These are phyloP conservation scores for Ustilago loliicola DNA, from an alignment of 1,284 basidiomycete genomes.

Conservation along the genomic window DNA sequence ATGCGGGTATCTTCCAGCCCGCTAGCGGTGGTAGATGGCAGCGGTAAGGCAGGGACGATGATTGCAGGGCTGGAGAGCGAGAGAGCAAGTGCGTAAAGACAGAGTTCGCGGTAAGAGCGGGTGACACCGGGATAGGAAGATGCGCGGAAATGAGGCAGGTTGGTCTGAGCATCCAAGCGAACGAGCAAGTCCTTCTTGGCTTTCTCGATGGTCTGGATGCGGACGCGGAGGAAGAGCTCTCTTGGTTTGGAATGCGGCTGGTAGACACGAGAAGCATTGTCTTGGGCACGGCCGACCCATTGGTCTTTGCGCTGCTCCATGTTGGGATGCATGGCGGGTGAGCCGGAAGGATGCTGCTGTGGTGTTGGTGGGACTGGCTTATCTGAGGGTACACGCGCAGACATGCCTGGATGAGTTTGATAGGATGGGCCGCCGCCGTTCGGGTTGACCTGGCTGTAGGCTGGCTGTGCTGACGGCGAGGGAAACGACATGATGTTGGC, in stretches of 20 bases:
- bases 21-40: conserved; percentile 52
- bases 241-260: conserved; percentile 45
- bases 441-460: background rate
- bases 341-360: background rate
- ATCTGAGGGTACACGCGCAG: conserved; percentile 12
- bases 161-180: conserved; percentile 57
- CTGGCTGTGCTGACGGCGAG: conserved; percentile 11
- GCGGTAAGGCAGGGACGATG: conserved; percentile 59
- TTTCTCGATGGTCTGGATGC: conserved; percentile 53
- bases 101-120: conserved; percentile 62
- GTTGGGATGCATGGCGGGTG: conserved; percentile 32
- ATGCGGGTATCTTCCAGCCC: conserved; percentile 57
- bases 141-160: conserved; percentile 61
- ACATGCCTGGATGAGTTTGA: conserved; percentile 26
- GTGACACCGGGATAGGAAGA: conserved; percentile 53
- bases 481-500: conserved; percentile 4
- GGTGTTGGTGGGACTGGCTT: conserved; percentile 43
- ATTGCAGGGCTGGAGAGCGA: conserved; percentile 44
- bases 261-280: conserved; percentile 32
- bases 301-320: conserved; percentile 42
- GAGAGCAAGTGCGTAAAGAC: conserved; percentile 56
- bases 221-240: conserved; percentile 44
- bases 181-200: conserved; percentile 56
- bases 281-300: conserved; percentile 11
- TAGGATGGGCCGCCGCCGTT: conserved; percentile 19